Evolutionary conservation across 352 stramenopile species (phyloP), one percentile per base, ranked within the genome.

Genomic region (Phytopythium oedochilum): DNA sequence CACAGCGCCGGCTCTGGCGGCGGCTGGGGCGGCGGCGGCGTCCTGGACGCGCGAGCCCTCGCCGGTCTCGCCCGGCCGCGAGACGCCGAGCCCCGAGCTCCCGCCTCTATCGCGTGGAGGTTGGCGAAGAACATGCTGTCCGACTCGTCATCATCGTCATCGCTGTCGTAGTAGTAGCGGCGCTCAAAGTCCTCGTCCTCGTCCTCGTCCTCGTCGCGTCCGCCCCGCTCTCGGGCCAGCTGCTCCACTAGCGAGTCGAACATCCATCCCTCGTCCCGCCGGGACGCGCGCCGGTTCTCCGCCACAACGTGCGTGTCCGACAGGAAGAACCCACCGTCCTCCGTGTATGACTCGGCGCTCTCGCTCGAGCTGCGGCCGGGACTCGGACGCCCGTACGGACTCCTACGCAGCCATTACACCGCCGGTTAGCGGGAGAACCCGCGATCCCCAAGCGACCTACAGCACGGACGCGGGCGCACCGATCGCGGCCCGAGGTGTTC

Each of bases 1-100:
- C 81, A 92, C 17, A 91, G 70, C 42, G 60, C 51, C 12, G 57
- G 58, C 11, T 73, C 58, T 17, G 71, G 66, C 2, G 75, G 59
- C 20, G 50, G 38, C 1, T n/a, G n/a, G n/a, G 59, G 43, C 11
- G 46, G 57, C 4, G 40, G 29, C 2, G 23, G 32, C 32, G 29
- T 35, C 25, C 18, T n/a, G 17, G 38, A 11, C 32, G 26, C 28
- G 1, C 15, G 12, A 8, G 26, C 23, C 11, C 18, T 32, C 29
- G 25, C 23, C 6, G 43, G 5, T 3, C 29, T 28, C 18, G 26
- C 22, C n/a, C n/a, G n/a, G n/a, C n/a, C n/a, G n/a, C n/a, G n/a
- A n/a, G n/a, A n/a, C n/a, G n/a, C n/a, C n/a, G n/a, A n/a, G n/a
- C n/a, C n/a, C n/a, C n/a, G n/a, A n/a, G n/a, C n/a, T n/a, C n/a